Percentiles rank a stretch among this genome's conserved stretches.
Evolutionary conservation across 2,329 filamentous ascomycete species (phyloP).

Genomic region (Xylariomycetidae sp.): DNA sequence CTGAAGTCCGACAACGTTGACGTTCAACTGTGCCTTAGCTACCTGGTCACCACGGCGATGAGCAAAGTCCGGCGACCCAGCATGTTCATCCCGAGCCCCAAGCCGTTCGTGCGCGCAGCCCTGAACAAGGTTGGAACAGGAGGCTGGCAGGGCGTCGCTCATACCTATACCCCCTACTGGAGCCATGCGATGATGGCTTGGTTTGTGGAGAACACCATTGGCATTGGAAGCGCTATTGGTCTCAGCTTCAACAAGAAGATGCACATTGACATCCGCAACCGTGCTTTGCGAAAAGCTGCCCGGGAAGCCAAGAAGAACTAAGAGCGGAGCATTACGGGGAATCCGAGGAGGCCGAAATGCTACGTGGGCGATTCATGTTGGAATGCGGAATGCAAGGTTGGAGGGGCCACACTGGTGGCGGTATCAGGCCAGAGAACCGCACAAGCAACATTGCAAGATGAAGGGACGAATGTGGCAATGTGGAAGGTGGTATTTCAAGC

Average conservation of each 20-base stretch:
- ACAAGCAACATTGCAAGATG: too few relatives aligned
- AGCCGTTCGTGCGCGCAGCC: slow-evolving; percentile 71
- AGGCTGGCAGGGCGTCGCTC: slow-evolving; percentile 70
- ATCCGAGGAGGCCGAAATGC: too few relatives aligned
- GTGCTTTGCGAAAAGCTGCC: slow-evolving; percentile 78
- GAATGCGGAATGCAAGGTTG: too few relatives aligned
- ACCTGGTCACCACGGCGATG: slow-evolving; percentile 95
- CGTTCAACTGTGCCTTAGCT: slow-evolving; percentile 86
- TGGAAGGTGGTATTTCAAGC: too few relatives aligned
- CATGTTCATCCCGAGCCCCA: slow-evolving; percentile 72
- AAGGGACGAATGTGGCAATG: too few relatives aligned
- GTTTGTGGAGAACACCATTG: slow-evolving; percentile 58
- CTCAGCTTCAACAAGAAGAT: slow-evolving; percentile 55
- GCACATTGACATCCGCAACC: slow-evolving; percentile 76
- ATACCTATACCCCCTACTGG: slow-evolving; percentile 91
- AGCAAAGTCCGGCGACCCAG: slow-evolving; percentile 84
- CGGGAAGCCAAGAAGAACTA: slow-evolving; percentile 67
- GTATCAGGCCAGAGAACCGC: too few relatives aligned
- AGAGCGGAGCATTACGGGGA: too few relatives aligned
- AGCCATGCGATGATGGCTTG: slow-evolving; percentile 85
- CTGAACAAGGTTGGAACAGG: slow-evolving; percentile 78
- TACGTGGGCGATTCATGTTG: too few relatives aligned
- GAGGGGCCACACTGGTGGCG: too few relatives aligned
- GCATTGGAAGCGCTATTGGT: slow-evolving; percentile 40
- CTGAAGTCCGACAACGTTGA: slow-evolving; percentile 74